Base-by-base conservation (phyloP, 345 rosid genomes). In the Salix suchowensis region DNA sequence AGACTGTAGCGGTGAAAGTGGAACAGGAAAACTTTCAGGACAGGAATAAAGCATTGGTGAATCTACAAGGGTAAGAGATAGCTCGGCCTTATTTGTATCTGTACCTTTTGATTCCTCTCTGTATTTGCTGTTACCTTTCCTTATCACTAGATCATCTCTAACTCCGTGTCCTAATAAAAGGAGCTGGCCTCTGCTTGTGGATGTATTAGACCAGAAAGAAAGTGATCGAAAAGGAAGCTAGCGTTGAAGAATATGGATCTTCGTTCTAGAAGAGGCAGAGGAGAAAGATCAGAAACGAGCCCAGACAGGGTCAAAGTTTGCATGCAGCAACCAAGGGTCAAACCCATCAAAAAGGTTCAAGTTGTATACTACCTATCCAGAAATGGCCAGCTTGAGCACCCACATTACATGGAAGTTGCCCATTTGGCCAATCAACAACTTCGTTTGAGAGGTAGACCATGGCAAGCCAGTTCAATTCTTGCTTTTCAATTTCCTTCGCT, bases 381-480 rank as follows among this genome's bases (percentile, higher is more conserved):
- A 82, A 90, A 92, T 77, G 98, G 98, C 50, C 95, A 87, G 39
- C 97, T 94, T 65, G 97, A 94, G 72, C 98, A 94, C 54, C 98
- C 98, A 55, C 98, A 94, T 78, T 92, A 82, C 85, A 87, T 94
- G 84, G 97, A 94, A 84, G 89, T 94, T 70, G 58, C 90, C 70
- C 86, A 77, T 81, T 86, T 88, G 23, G 80, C 88, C 80, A 80
- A 87, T 77, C 95, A 88, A 23, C 95, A 86, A 42, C 98, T 94
- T 79, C 95, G 97, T 75, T 82, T 94, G 79, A 87, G 78, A 90
- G 98, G 98, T 90, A 70, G 71, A 42, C 13, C 4, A 40, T 42
- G 10, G 3, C 14, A 42, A 10, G 46, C 46, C 46, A 42, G 13
- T 42, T 42, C 13, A 42, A 11, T 42, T 42, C 46, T 42, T 42